A percentile compares a stretch with the other conserved stretches of the same genome.
These are phyloP conservation scores for Phlebopus sp. DNA, from an alignment of 1,284 basidiomycete species.

Conservation along the genomic window DNA sequence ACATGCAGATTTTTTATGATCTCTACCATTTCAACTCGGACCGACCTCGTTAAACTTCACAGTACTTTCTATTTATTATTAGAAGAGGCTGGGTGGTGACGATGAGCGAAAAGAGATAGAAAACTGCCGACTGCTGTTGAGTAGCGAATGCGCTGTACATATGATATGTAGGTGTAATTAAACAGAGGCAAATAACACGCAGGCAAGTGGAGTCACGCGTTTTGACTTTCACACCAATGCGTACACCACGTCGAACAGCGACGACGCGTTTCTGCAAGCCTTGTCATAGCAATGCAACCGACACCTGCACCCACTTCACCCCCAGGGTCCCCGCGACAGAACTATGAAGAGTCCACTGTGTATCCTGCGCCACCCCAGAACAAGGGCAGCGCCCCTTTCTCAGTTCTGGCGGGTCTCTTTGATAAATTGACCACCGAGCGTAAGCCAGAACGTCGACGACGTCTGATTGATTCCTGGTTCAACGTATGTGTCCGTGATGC, in stretches of 20 bases:
- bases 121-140: too few species aligned
- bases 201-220: too few species aligned
- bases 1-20: too few species aligned
- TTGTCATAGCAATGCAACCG: constrained; percentile 43
- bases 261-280: neutral
- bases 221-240: neutral
- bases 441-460: constrained; percentile 67
- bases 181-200: too few species aligned
- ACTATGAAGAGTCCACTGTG: constrained; percentile 23
- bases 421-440: constrained; percentile 65
- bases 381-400: constrained; percentile 64
- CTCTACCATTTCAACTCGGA: too few species aligned
- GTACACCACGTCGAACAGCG: neutral
- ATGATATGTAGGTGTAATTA: too few species aligned
- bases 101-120: too few species aligned
- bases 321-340: constrained; percentile 25
- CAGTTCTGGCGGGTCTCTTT: constrained; percentile 63
- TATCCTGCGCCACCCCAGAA: constrained; percentile 61
- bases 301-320: constrained; percentile 52
- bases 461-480: constrained; percentile 67
- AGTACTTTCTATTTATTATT: too few species aligned
- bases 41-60: too few species aligned
- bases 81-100: too few species aligned
- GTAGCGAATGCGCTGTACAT: too few species aligned
- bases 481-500: constrained; percentile 47